Conservation (phyloP, 1,284 basidiomycete species). For the Ustilago lituana region DNA sequence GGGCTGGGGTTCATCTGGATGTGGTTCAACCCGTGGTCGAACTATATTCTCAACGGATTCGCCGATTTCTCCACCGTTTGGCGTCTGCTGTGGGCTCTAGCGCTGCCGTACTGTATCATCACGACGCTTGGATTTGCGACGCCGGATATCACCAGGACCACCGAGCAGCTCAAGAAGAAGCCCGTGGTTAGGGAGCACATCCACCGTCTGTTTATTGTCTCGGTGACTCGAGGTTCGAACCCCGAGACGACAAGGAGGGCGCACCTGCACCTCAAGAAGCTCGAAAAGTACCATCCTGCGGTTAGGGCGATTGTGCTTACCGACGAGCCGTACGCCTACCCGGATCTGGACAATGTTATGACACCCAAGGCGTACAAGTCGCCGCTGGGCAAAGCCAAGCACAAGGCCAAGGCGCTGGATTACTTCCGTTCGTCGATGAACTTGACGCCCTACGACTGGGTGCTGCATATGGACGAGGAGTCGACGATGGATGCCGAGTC, state of each 20-base stretch:
- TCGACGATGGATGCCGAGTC: constrained; percentile 69
- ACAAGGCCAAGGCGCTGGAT: constrained; percentile 69
- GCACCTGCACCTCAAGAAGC: constrained; percentile 68
- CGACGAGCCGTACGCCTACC: constrained; percentile 69
- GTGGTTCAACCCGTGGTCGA: constrained; percentile 66
- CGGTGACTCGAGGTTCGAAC: constrained; percentile 69
- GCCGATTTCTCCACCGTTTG: constrained; percentile 67
- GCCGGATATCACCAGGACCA: constrained; percentile 67
- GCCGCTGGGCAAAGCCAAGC: constrained; percentile 68
- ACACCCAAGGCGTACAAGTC: constrained; percentile 69
- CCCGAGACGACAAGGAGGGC: constrained; percentile 68
- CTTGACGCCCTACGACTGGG: constrained; percentile 69
- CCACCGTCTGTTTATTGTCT: constrained; percentile 68
- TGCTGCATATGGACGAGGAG: constrained; percentile 69
- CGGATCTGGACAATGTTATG: constrained; percentile 69
- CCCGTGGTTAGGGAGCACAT: constrained; percentile 68
- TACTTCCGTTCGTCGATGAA: constrained; percentile 69
- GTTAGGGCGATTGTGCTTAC: constrained; percentile 68
- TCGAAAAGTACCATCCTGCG: constrained; percentile 69
- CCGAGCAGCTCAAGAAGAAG: constrained; percentile 66
- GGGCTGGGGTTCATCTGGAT: constrained; percentile 67
- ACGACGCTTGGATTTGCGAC: constrained; percentile 65
- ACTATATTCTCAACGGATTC: constrained; percentile 66
- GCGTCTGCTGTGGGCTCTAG: constrained; percentile 68
- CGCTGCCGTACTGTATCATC: constrained; percentile 68